Percentiles rank a stretch among this genome's conserved stretches.
Conservation (phyloP, 2,329 filamentous ascomycete genomes). For the Colletotrichum lindemuthianum region DNA sequence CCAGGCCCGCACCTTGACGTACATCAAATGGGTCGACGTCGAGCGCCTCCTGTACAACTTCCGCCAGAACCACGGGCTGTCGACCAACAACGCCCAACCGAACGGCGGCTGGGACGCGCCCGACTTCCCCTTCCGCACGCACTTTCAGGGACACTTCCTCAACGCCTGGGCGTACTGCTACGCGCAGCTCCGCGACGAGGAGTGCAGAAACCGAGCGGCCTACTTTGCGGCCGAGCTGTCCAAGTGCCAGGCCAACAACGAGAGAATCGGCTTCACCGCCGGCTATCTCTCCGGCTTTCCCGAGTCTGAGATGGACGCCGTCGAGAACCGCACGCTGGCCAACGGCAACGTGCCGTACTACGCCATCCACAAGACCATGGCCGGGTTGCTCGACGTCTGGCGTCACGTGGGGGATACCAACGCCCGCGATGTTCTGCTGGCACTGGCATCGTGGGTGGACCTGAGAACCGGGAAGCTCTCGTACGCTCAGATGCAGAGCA, state of each 20-base stretch:
- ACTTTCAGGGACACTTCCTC: conserved; percentile 62
- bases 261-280: conserved; percentile 51
- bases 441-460: conserved; percentile 60
- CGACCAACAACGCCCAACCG: conserved; percentile 54
- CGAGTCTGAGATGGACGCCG: conserved; percentile 57
- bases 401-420: conserved; percentile 53
- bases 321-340: conserved; percentile 54
- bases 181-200: conserved; percentile 51
- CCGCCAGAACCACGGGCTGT: conserved; percentile 55
- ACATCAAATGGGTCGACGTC: conserved; percentile 56
- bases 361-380: conserved; percentile 63
- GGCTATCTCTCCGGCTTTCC: conserved; percentile 64
- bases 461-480: conserved; percentile 54
- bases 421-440: conserved; percentile 55
- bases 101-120: conserved; percentile 66
- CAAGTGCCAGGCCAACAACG: conserved; percentile 63
- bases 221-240: conserved; percentile 57
- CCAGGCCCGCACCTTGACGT: conserved; percentile 57
- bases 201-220: conserved; percentile 56
- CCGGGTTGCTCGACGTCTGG: conserved; percentile 62
- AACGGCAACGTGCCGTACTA: conserved; percentile 66
- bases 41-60: conserved; percentile 61
- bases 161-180: conserved; percentile 62
- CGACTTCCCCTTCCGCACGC: conserved; percentile 62
- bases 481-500: conserved; percentile 56